Evolutionary conservation across 805 yeast genomes (phyloP).

Genomic region (Barnettozyma pratensis): DNA sequence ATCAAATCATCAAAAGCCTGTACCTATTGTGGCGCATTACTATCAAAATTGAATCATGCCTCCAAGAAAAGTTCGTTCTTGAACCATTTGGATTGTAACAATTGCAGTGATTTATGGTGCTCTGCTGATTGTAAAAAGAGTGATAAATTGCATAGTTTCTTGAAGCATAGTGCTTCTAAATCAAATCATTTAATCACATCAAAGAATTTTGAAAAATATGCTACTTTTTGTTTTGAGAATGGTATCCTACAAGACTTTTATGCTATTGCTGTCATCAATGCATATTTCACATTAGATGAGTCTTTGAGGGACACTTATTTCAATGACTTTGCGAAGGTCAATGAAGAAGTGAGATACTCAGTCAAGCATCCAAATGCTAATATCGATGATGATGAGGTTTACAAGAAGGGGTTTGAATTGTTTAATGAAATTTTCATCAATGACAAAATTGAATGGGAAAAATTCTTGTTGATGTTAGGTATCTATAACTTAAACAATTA

Average conservation of each 20-base stretch:
- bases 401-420: conserved; percentile 40
- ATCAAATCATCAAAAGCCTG: conserved; percentile 64
- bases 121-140: conserved; percentile 50
- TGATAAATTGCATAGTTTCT: conserved; percentile 47
- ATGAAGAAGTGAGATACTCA: conserved; percentile 59
- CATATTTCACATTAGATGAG: conserved; percentile 25
- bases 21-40: conserved; percentile 55
- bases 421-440: conserved; percentile 44
- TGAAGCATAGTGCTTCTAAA: conserved; percentile 50
- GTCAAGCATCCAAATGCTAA: conserved; percentile 18
- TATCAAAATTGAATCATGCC: conserved; percentile 18
- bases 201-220: conserved; percentile 32
- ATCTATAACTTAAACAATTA: conserved; percentile 70
- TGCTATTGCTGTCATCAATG: conserved; percentile 54
- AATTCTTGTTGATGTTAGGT: conserved; percentile 60
- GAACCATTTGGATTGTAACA: conserved; percentile 58
- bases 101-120: conserved; percentile 71
- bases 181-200: conserved; percentile 32
- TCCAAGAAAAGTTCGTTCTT: conserved; percentile 17
- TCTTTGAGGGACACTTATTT: conserved; percentile 19
- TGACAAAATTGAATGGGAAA: conserved; percentile 39
- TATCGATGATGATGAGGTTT: conserved; percentile 1
- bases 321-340: conserved; percentile 59
- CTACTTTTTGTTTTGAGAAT: conserved; percentile 55
- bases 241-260: conserved; percentile 55